phyloP scores from a whole-genome alignment of 257 asterid genomes.

The Knoxia roxburghii region DNA sequence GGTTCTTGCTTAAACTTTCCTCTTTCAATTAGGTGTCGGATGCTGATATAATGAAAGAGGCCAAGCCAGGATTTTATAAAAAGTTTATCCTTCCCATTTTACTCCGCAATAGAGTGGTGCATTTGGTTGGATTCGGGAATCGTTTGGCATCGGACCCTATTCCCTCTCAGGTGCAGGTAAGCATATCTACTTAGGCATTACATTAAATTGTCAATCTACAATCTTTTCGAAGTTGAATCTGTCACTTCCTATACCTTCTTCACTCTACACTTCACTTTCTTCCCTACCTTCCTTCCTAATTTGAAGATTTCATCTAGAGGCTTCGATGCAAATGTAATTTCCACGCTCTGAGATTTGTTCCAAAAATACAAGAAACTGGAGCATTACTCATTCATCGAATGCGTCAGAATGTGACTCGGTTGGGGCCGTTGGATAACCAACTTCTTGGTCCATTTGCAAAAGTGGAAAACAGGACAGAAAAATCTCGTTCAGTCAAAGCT shows the following conservation, averaged over 20 bases:
- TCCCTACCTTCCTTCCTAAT: conserved; percentile 59
- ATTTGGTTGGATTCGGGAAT: conserved; percentile 98
- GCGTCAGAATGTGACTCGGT: conserved; percentile 73
- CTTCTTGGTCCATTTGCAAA: conserved; percentile 79
- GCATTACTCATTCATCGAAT: conserved; percentile 77
- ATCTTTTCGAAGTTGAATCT: conserved; percentile 10
- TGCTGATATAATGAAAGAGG: conserved; percentile 79
- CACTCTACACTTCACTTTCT: conserved; percentile 14
- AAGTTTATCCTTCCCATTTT: conserved; percentile 87
- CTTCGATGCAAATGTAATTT: conserved; percentile 99
- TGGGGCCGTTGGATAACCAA: conserved; percentile 76
- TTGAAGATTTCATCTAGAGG: conserved; percentile 81
- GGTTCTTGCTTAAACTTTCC: conserved; percentile 15
- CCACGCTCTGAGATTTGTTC: conserved; percentile 85
- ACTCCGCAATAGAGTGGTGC: conserved; percentile 76
- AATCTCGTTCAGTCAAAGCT: conserved; percentile 41
- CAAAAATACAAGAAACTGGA: conserved; percentile 86
- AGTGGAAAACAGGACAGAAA: conserved; percentile 41
- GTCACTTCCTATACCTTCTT: conserved; percentile 9
- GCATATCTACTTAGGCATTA: not conserved
- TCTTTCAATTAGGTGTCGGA: conserved; percentile 66
- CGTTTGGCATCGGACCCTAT: conserved; percentile 97
- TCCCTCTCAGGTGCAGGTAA: conserved; percentile 80
- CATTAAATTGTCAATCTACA: conserved; percentile 16
- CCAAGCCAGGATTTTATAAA: conserved; percentile 84